Percentiles rank a stretch among this genome's conserved stretches.
These are phyloP conservation scores for Colletotrichum orchidophilum DNA, from an alignment of 2,329 filamentous ascomycete genomes.

Conservation along the genomic window DNA sequence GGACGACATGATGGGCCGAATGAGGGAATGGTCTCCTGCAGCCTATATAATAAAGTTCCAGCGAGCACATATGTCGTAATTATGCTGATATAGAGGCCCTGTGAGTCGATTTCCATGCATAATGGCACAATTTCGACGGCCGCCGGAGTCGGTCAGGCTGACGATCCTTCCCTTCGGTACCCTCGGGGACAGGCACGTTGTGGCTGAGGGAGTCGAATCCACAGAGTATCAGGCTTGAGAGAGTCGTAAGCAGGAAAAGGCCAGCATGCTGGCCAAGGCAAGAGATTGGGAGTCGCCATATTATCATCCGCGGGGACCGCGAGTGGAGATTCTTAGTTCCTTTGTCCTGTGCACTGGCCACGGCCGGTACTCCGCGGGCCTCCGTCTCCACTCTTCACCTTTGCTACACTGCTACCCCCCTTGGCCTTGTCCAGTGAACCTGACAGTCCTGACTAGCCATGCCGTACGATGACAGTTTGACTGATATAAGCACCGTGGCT, in stretches of 20 bases:
- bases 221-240: not conserved
- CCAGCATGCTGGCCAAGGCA: not conserved
- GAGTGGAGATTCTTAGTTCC: not conserved
- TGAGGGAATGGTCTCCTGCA: not conserved
- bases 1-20: not conserved
- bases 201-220: not conserved
- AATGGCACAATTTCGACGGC: not conserved
- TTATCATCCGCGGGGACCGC: not conserved
- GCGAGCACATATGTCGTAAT: not conserved
- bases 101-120: not conserved
- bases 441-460: not conserved
- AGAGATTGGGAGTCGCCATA: not conserved
- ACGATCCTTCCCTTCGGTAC: not conserved
- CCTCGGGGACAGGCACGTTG: not conserved
- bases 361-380: not conserved
- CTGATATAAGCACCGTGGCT: not conserved
- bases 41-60: not conserved
- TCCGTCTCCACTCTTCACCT: slow-evolving; percentile 9
- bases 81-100: not conserved
- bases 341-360: not conserved
- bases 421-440: not conserved
- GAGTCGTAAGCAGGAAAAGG: not conserved
- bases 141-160: not conserved
- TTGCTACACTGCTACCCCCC: not conserved
- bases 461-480: not conserved